Base-by-base conservation (phyloP, 2,329 filamentous ascomycete species). In the Aspergillus pseudotamarii region DNA sequence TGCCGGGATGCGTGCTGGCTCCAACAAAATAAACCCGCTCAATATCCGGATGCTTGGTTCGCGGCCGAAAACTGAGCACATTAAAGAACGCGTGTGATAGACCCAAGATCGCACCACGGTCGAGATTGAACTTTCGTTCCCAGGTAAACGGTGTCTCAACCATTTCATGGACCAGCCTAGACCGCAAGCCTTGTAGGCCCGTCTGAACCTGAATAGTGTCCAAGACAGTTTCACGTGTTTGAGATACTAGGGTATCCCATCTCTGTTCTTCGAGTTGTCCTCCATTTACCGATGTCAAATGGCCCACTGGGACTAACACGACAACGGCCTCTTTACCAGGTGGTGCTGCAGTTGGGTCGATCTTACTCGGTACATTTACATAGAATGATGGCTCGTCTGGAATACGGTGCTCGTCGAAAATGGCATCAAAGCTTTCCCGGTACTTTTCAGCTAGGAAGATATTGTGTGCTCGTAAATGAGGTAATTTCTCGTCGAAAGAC, bases 381-480 rank as follows among this genome's bases (percentile, higher is more conserved):
- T 93, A 93, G 80, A 93, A 93, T 61, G 86, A 89, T 0, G 90
- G 90, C 63, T 92, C 83, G 1, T 83, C 75, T 1, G 91, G 91
- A 10, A 93, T 86, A 3, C 83, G 78, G 64, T 92, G 88, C 34
- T 86, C 80, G 67, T 90, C 87, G 82, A 93, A 93, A 63, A 93
- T 93, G 63, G 85, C 84, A 75, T 93, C 90, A 71, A 93, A 93
- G n/a, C 85, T 89, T 69, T 90, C 88, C 57, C 83, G 83, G 74
- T 92, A 93, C 66, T 90, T 83, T 68, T 91, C 87, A 2, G 90
- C 89, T 8, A 93, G 84, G 79, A 93, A 93, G 70, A 93, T 91
- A 74, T 93, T 93, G 78, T 93, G 91, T 0, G 88, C 86, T 21
- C 84, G 81, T 2, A 93, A 83, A 74, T 90, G 84, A 0, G 86